Conservation (phyloP, 192 early-diverging fungal species). For the Geranomyces michiganensis region DNA sequence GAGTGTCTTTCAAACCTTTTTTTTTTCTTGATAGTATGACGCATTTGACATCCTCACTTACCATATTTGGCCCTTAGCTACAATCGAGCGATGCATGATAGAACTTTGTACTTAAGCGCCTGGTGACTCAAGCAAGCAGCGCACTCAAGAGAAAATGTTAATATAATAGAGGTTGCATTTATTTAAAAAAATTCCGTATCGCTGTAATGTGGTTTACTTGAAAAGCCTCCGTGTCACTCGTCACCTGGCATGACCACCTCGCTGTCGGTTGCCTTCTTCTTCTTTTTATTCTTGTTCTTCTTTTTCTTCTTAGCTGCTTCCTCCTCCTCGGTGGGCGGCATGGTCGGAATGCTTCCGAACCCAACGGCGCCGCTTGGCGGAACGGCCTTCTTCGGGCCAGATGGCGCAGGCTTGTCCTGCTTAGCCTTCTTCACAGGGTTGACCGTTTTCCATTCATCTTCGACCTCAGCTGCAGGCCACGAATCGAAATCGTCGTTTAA, state of each 20-base stretch:
- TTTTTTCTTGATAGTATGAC: too few species aligned
- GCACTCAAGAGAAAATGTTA: too few species aligned
- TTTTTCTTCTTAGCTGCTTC: slow-evolving; percentile 50
- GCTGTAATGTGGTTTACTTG: too few species aligned
- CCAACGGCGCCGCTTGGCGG: slow-evolving; percentile 5
- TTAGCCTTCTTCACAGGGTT: slow-evolving; percentile 40
- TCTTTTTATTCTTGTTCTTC: slow-evolving; percentile 53
- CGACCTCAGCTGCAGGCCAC: slow-evolving; percentile 3
- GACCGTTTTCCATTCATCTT: slow-evolving; percentile 48
- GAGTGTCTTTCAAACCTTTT: background rate
- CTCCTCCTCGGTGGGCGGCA: slow-evolving; percentile 12
- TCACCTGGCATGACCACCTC: slow-evolving; percentile 27
- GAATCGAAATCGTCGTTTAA: background rate
- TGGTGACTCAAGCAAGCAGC: too few species aligned
- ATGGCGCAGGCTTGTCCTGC: slow-evolving; percentile 27
- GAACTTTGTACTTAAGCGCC: background rate
- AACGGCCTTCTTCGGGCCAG: background rate
- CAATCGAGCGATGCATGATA: slow-evolving; percentile 25
- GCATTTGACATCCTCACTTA: background rate
- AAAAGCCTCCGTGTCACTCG: background rate
- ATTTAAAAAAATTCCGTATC: too few species aligned
- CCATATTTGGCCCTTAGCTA: slow-evolving; percentile 14
- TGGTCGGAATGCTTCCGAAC: slow-evolving; percentile 12
- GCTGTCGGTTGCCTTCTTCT: slow-evolving; percentile 12
- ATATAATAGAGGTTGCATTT: too few species aligned